Evolutionary conservation across 306 rosid genomes (phyloP), one percentile per base, ranked within the genome.

Genomic region (Quercus variabilis): DNA sequence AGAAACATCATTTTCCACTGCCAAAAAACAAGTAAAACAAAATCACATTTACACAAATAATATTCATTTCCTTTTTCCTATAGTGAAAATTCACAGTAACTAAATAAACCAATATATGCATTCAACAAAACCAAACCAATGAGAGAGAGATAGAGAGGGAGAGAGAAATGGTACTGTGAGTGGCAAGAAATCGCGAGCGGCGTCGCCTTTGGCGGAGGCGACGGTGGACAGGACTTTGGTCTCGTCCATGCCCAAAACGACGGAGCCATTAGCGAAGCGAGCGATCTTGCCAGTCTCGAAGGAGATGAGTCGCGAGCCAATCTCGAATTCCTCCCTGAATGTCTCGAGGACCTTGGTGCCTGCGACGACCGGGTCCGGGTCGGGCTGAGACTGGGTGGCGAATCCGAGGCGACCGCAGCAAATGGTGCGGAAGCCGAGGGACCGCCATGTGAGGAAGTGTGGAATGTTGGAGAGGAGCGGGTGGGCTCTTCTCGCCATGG

Each of bases 251-350:
- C 92, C 88, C 65, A 91, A 31, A 59, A 95, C 97, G 30, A 88
- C 98, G 1, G 98, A 86, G 35, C 94, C 99, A 65, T 95, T 95
- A 3, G 99, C 92, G 77, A 95, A 93, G 33, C 97, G 96, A 43
- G 97, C 97, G 64, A 93, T 83, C 87, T 90, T 91, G 1, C 98
- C 97, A 9, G 93, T 93, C 73, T 95, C 93, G 4, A 95, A 85
- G 2, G 92, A 83, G 71, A 93, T 81, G 41, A 84, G 18, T 21
- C 90, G 88, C 7, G 93, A 90, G 5, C 98, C 99, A 9, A 93
- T 77, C 80, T 95, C 99, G 75, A 95, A 91, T 73, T 93, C 96
- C 74, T 95, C 99, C 9, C 46, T 87, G 88, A 85, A 85, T 20
- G 78, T 71, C 28, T 91, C 94, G n/a, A 93, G 91, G 46, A 86